Evolutionary conservation across 2,329 filamentous ascomycete genomes (phyloP).

Genomic region (Alternaria brassicae): DNA sequence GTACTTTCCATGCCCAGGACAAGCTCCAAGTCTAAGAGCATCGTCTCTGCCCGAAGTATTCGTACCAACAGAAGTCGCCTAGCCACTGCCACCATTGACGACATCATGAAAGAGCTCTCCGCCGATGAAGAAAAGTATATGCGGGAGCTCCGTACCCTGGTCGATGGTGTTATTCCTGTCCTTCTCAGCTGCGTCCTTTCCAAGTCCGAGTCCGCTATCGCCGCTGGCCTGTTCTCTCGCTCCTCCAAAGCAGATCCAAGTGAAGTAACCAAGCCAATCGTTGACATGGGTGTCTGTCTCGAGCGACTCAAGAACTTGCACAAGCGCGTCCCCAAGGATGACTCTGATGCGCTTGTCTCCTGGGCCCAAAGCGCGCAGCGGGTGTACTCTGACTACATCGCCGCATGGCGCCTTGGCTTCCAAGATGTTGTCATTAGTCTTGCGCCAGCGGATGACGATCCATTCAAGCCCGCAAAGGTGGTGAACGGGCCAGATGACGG

Average conservation of each 20-base stretch:
- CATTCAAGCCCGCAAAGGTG: slow-evolving; percentile 56
- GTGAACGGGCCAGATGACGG: slow-evolving; percentile 55
- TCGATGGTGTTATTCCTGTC: slow-evolving; percentile 94
- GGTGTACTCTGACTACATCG: slow-evolving; percentile 84
- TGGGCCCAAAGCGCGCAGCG: slow-evolving; percentile 83
- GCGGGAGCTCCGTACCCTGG: slow-evolving; percentile 88
- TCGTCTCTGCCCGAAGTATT: slow-evolving; percentile 79
- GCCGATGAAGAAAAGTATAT: slow-evolving; percentile 88
- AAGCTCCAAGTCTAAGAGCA: slow-evolving; percentile 70
- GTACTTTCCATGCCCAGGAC: slow-evolving; percentile 77
- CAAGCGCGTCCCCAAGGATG: slow-evolving; percentile 76
- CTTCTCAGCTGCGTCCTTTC: slow-evolving; percentile 84
- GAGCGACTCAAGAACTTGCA: slow-evolving; percentile 84
- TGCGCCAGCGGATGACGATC: slow-evolving; percentile 72
- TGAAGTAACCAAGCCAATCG: slow-evolving; percentile 81
- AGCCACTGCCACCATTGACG: slow-evolving; percentile 72
- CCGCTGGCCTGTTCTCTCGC: slow-evolving; percentile 71
- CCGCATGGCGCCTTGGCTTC: slow-evolving; percentile 90
- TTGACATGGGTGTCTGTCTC: slow-evolving; percentile 90
- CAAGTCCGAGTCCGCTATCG: slow-evolving; percentile 69
- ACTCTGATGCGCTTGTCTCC: slow-evolving; percentile 73
- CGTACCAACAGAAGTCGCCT: slow-evolving; percentile 73
- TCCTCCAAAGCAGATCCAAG: slow-evolving; percentile 62
- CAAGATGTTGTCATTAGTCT: slow-evolving; percentile 94
- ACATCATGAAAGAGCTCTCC: slow-evolving; percentile 79